Base-by-base conservation (phyloP, 768 basidiomycete genomes). In the Kwoniella dendrophila region DNA sequence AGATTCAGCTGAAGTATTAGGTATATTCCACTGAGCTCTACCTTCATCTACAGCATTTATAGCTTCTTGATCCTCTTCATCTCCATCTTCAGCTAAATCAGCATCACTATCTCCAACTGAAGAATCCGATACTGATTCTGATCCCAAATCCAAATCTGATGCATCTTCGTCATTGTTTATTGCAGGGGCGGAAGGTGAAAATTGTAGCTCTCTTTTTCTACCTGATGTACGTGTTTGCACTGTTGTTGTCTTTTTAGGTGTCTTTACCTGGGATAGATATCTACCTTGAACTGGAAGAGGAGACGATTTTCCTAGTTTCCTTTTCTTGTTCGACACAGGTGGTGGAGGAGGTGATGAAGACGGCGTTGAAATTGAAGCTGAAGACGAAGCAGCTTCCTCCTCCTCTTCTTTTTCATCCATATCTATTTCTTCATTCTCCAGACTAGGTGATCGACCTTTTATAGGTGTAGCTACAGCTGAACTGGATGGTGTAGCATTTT, bases 21-120 rank as follows among this genome's bases (percentile, higher is more conserved):
- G 56, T 30, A 65, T 48, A n/a, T 41, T 47, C 59, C 61, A 48
- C 41, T 50, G 54, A 56, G 43, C 51, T 53, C 43, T 52, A 32
- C 64, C 66, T 62, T 70, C 61, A 44, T 60, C 56, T n/a, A 68
- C 50, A 48, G 58, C 38, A 48, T 66, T 27, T 30, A 38, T 12
- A 8, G 55, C 29, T n/a, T 59, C 47, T n/a, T n/a, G n/a, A 18
- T 44, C 54, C 41, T 34, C 38, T 20, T 47, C 59, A 24, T 63
- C n/a, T n/a, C n/a, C 62, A 7, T 58, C 63, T 24, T 47, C 64
- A n/a, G 60, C 44, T 29, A 56, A 8, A 22, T 44, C 60, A 24
- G 41, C 60, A 44, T 62, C 60, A 43, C 52, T 62, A n/a, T 41
- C 51, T 12, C 47, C 48, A 1, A 33, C 56, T 47, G 64, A 67